Evolutionary conservation across 495 filamentous ascomycete genomes (phyloP), one percentile per base, ranked within the genome.

Genomic region (Tuber microsphaerosporum): DNA sequence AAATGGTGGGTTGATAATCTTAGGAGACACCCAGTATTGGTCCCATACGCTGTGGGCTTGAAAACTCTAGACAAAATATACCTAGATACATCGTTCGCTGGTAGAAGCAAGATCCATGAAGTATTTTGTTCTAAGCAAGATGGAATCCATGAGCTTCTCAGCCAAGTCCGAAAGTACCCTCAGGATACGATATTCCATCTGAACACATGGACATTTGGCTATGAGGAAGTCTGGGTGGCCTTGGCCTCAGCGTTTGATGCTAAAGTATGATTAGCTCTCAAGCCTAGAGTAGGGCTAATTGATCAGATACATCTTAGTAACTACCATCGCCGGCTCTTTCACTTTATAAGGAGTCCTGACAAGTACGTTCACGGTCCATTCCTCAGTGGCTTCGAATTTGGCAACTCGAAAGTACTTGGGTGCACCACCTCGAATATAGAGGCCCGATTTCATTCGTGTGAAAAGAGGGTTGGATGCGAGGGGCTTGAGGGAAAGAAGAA

Each of bases 131-230:
- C 73, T 86, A 90, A 92, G 82, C 89, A 92, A 5, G 89, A 94
- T 44, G 94, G 94, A 0, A 84, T 97, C 17, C 81, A 84, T 5
- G 93, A 97, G 81, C 87, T 97, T 3, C 81, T 97, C 3, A 82
- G 86, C 42, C 92, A 93, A 80, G 86, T 97, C 0, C 81, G 84
- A 0, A 79, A 85, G 17, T 97, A 95, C 83, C 92, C 94, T 0
- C 74, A 85, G 16, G 88, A 94, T 37, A 96, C 93, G 0, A 84
- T 90, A 8, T 97, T 97, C 80, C 92, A 97, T 83, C 88, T 98
- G 71, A 87, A 93, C 71, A 88, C 94, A 3, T 97, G 94, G 94
- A 98, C 94, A 2, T 96, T 95, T 82, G 94, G 94, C 71, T 91
- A 88, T 80, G 84, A 77, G 83, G 92, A 97, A 74, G 93, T 97